Evolutionary conservation across 805 yeast species (phyloP).

Genomic region (Yamadazyma endophytica): DNA sequence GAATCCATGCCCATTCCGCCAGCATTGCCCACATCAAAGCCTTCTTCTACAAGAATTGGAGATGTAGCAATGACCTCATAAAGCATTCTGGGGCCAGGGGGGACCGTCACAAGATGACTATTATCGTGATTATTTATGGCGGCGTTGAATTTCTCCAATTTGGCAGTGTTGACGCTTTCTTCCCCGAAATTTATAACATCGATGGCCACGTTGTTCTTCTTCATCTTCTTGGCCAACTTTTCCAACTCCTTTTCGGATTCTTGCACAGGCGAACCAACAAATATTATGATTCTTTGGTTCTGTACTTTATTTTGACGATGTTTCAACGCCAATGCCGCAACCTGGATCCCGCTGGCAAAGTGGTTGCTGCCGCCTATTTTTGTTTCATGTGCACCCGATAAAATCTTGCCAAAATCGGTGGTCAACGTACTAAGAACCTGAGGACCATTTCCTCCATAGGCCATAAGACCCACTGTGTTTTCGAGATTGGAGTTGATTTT

Average conservation of each 20-base stretch:
- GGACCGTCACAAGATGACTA: slow-evolving; percentile 78
- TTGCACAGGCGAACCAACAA: slow-evolving; percentile 81
- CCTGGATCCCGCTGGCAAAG: slow-evolving; percentile 81
- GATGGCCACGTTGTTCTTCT: slow-evolving; percentile 86
- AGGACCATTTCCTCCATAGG: slow-evolving; percentile 82
- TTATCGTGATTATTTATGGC: slow-evolving; percentile 72
- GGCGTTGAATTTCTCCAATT: slow-evolving; percentile 74
- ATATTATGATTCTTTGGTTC: slow-evolving; percentile 82
- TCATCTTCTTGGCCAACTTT: slow-evolving; percentile 84
- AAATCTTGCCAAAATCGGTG: slow-evolving; percentile 77
- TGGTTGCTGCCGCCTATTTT: slow-evolving; percentile 65
- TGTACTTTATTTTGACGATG: slow-evolving; percentile 95
- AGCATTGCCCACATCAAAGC: slow-evolving; percentile 47
- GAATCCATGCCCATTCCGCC: slow-evolving; percentile 21
- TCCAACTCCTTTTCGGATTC: slow-evolving; percentile 70
- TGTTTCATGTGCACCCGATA: slow-evolving; percentile 79
- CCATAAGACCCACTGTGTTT: slow-evolving; percentile 85
- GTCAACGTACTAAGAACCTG: slow-evolving; percentile 87
- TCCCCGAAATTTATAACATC: slow-evolving; percentile 94
- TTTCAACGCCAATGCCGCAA: slow-evolving; percentile 85
- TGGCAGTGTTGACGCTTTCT: slow-evolving; percentile 67
- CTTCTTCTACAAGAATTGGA: slow-evolving; percentile 66
- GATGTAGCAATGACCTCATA: slow-evolving; percentile 79
- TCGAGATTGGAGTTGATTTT: slow-evolving; percentile 91
- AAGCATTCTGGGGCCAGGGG: slow-evolving; percentile 82